Evolutionary conservation across 2,329 filamentous ascomycete genomes (phyloP), one percentile per base, ranked within the genome.

Genomic region (Alternaria angustiovoidea): DNA sequence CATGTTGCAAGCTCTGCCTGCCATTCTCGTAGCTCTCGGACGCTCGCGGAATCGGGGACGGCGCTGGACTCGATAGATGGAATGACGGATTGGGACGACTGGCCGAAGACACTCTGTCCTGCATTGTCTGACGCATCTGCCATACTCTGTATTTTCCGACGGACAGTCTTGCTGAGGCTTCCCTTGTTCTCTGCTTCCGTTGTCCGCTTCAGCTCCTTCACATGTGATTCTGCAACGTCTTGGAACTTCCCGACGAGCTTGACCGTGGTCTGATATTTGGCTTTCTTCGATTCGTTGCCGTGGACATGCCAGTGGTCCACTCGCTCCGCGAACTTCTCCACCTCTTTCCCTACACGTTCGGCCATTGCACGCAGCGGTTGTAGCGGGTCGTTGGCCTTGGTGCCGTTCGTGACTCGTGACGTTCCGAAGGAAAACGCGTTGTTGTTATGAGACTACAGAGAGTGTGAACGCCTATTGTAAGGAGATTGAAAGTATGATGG

Each of bases 1-100:
- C 95, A 99, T 0, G 93, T 95, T 70, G 96, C 92, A 41, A 89
- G 88, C 79, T 99, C 95, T 65, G 91, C 86, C 77, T 96, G 89
- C 84, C 93, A 90, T 57, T 87, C 86, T 72, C 85, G 83, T 12
- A 90, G 74, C 62, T 87, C 84, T 54, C 83, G 75, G 20, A 83
- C 72, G 43, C 76, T 79, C 32, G 79, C 66, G n/a, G 70, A 72
- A 34, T 74, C 72, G 28, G 68, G 57, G 20, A 64, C 48, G 6
- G 59, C 51, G 53, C 46, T 56, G 7, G 63, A 39, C 24, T 72
- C 66, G 26, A 63, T 54, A 3, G 71, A 69, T 5, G 67, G 56
- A 12, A 64, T 47, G 47, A 61, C 32, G 0, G 70, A 67, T 46
- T 66, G 64, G 22, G 69, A 62, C 4, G 68, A 67, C 6, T 70